phyloP scores from a whole-genome alignment of 1,284 basidiomycete species.

The Grifola frondosa region DNA sequence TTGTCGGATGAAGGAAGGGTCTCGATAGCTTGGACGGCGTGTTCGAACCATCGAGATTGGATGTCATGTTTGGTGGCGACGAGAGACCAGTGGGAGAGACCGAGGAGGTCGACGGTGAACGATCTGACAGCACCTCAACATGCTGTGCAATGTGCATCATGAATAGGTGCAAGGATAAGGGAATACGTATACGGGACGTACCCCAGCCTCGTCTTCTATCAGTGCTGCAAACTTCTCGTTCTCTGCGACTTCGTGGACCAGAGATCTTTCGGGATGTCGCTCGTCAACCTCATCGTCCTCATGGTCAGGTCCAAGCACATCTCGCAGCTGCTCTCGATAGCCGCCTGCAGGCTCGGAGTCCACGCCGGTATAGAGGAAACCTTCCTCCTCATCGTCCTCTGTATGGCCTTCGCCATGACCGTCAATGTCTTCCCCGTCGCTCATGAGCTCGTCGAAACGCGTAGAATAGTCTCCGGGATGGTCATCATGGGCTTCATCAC shows the following conservation, averaged over 20 bases:
- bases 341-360: constrained; percentile 49
- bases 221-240: constrained; percentile 34
- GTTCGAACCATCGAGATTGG: constrained; percentile 28
- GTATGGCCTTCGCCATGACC: constrained; percentile 40
- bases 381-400: constrained; percentile 57
- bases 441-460: constrained; percentile 73
- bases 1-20: constrained; percentile 71
- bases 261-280: constrained; percentile 45
- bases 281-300: constrained; percentile 50
- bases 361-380: constrained; percentile 70
- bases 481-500: constrained; percentile 33
- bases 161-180: constrained; percentile 11
- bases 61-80: constrained; percentile 35
- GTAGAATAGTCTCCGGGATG: constrained; percentile 62
- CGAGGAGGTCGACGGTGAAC: constrained; percentile 46
- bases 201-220: constrained; percentile 37
- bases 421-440: constrained; percentile 35
- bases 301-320: constrained; percentile 69
- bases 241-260: constrained; percentile 39
- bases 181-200: constrained; percentile 34
- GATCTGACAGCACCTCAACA: constrained; percentile 41
- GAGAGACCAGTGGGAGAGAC: constrained; percentile 33
- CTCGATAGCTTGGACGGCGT: constrained; percentile 38
- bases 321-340: constrained; percentile 67
- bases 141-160: constrained; percentile 24